Evolutionary conservation across 371 early-diverging fungal genomes (phyloP), one percentile per base, ranked within the genome.

Genomic region (Mucor sp.): DNA sequence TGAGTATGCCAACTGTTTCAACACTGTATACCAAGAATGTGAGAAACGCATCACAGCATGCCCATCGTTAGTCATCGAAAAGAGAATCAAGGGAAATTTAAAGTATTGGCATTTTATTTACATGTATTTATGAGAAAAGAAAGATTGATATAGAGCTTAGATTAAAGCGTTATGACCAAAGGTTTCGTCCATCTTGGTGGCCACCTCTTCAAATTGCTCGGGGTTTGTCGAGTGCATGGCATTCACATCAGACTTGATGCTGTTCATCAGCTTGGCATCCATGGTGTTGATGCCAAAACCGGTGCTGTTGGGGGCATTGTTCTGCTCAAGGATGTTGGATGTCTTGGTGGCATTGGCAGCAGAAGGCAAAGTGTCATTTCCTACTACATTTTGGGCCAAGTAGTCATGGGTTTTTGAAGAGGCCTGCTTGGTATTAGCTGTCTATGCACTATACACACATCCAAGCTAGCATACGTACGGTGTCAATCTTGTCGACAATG

Each of bases 101-200:
- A 4, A 30, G 30, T 30, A 30, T 30, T 14, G 37, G 14, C 37
- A 37, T 14, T 37, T 44, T 44, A 44, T 44, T 44, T 44, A 44
- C 44, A 44, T 44, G 44, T 44, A 44, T 44, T 2, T 3, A 41
- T 41, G 17, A 7, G 6, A 44, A 44, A 2, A 19, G 4, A 44
- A 4, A 19, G 7, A 2, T 37, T 37, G 37, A 37, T 37, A 30
- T 30, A 30, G 30, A 30, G 14, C 58, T 62, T 65, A 69, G 27
- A 37, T 3, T 11, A 72, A 59, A 19, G 72, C 72, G 47, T 65
- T 68, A 8, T 58, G 41, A 37, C 66, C 72, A 68, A 72, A 72
- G 6, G 68, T 68, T 43, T 72, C 72, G n/a, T 72, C 72, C 11
- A 68, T 44, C n/a, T 72, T 72, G 8, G 62, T 15, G 23, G 69